Base-by-base conservation (phyloP, 2,329 filamentous ascomycete species). In the Hymenoscyphus infarciens region DNA sequence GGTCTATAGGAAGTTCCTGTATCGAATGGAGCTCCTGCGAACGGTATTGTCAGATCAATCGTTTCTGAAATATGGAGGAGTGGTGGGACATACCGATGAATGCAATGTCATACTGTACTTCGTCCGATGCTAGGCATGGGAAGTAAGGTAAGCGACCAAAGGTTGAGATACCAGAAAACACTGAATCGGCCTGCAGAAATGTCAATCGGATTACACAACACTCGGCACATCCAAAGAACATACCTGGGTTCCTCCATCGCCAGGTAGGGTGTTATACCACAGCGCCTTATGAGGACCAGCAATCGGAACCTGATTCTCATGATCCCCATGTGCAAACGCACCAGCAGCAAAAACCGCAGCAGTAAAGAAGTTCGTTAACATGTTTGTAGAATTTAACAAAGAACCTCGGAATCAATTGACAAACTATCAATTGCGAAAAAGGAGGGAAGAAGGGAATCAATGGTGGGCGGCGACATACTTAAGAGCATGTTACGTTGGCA, bases 321-420 rank as follows among this genome's bases (percentile, higher is more conserved):
- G 91, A 82, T 97, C 42, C 90, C 92, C 61, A 88, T 97, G 83
- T 94, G 92, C 83, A 91, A 97, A 78, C 90, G 96, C 74, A 96
- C 91, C 73, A 56, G 66, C 61, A 57, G 66, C 69, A 62, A 73
- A 59, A 31, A 64, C 55, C 55, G 66, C 70, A 53, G 68, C 61
- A 35, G 66, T 60, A 53, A 72, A 55, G 62, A 72, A 57, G 25
- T 69, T 67, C 19, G 67, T 57, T 31, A 73, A 66, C 72, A 74
- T 74, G 59, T 61, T 69, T 62, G 19, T 3, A 22, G 3, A 22
- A 7, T 52, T 27, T 27, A n/a, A 13, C 8, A 25, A 22, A 52
- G n/a, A 22, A 39, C 27, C 42, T 29, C 19, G 59, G 33, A 39
- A 60, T 31, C 33, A 45, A 55, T 53, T 42, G 25, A 38, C 13